phyloP scores from a whole-genome alignment of 2,329 filamentous ascomycete genomes.

The Aspergillus calidoustus region DNA sequence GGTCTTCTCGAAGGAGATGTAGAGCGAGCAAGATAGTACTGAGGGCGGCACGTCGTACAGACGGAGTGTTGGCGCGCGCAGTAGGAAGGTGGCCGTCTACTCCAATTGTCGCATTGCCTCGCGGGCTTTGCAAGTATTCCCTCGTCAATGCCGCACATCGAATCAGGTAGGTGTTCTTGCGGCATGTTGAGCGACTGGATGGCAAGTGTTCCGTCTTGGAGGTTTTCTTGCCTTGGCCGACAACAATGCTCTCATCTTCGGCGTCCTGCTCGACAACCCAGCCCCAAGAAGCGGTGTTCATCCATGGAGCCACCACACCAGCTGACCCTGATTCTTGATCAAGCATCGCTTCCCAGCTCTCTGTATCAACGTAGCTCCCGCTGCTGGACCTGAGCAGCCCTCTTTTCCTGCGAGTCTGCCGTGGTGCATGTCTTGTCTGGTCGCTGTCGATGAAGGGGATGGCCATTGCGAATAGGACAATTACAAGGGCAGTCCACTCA shows the following conservation, averaged over 20 bases:
- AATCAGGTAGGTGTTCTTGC: conserved; percentile 49
- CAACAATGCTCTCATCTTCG: conserved; percentile 28
- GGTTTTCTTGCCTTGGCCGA: conserved; percentile 24
- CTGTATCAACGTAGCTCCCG: conserved; percentile 49
- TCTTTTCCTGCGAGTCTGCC: conserved; percentile 46
- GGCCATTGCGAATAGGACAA: conserved; percentile 68
- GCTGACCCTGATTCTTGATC: conserved; percentile 49
- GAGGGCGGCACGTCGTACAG: conserved; percentile 65
- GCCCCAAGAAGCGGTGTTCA: conserved; percentile 69
- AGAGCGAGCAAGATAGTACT: conserved; percentile 74
- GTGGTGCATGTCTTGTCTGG: conserved; percentile 37
- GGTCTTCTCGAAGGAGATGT: conserved; percentile 87
- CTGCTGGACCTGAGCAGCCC: conserved; percentile 56
- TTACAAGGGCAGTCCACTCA: conserved; percentile 72
- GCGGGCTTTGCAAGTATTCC: conserved; percentile 65
- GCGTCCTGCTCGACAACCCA: conserved; percentile 69
- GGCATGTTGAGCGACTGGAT: conserved; percentile 34
- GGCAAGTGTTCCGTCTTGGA: conserved; percentile 29
- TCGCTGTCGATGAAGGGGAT: conserved; percentile 59
- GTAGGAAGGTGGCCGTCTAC: conserved; percentile 69
- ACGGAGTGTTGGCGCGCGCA: conserved; percentile 55
- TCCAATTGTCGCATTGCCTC: conserved; percentile 61
- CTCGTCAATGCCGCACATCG: conserved; percentile 62
- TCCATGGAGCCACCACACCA: conserved; percentile 49
- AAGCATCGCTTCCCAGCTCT: conserved; percentile 56